Conservation (phyloP, 306 rosid species). For the Glycine soja region DNA sequence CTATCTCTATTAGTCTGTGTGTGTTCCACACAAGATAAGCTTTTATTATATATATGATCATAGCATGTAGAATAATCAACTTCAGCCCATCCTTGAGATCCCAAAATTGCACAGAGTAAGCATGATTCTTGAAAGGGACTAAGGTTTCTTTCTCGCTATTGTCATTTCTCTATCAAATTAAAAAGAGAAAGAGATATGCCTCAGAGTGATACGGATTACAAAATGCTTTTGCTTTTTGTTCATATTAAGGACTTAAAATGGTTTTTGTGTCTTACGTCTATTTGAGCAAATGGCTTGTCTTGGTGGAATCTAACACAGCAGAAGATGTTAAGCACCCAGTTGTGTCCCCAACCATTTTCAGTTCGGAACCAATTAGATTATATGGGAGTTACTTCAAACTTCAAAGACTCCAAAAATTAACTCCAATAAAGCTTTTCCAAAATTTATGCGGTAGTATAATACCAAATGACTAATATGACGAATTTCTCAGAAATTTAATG, state of each 20-base stretch:
- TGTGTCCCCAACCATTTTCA: conserved; percentile 1
- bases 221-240: conserved; percentile 4
- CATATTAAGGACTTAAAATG: not conserved
- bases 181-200: not conserved
- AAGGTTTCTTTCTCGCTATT: conserved; percentile 11
- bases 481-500: too few species aligned
- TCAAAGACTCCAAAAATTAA: too few species aligned
- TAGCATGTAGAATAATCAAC: conserved; percentile 11
- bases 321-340: not conserved
- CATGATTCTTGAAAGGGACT: conserved; percentile 47
- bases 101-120: conserved; percentile 33
- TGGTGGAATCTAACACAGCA: not conserved
- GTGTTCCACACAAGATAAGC: conserved; percentile 19
- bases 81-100: conserved; percentile 41
- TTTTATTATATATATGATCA: not conserved
- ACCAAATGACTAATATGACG: too few species aligned
- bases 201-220: not conserved
- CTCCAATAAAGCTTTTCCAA: too few species aligned
- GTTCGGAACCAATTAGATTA: not conserved
- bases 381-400: not conserved
- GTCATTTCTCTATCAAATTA: conserved; percentile 45
- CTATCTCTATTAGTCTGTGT: conserved; percentile 13
- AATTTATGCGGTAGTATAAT: too few species aligned
- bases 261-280: not conserved
- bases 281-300: not conserved